Base-by-base conservation (phyloP, 2,329 filamentous ascomycete species). In the Clarireedia paspali region DNA sequence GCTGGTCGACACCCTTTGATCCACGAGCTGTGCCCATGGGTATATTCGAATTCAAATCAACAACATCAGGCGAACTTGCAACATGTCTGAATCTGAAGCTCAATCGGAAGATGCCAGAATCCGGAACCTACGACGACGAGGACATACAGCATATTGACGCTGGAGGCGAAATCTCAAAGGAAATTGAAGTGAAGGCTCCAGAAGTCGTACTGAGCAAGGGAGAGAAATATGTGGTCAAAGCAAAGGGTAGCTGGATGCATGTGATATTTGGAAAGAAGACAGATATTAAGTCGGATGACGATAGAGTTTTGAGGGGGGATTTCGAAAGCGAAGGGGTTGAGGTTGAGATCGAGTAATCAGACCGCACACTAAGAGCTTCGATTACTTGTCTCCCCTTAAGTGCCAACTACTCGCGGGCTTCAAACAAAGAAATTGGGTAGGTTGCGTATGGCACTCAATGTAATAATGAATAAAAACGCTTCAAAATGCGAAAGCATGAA, bases 1-100 rank as follows among this genome's bases (percentile, higher is more conserved):
- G 61, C 57, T 74, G 71, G 71, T 67, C 64, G 3, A 70, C 64
- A 5, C 71, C 70, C 1, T 62, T 74, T 3, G 72, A 73, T 50
- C 57, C 63, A 6, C 60, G 59, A 6, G 70, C 70, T 5, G 51
- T 70, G 3, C 53, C 66, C 0, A 57, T 69, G 45, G 65, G 67
- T 10, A 64, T 60, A 9, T 68, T 73, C 51, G 66, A 68, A 38
- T 65, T 73, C 45, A 64, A 64, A 17, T 63, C 62, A 3, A 47
- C 50, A 3, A 40, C 27, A 10, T 59, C 54, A 0, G 56, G 57
- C 10, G 26, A 48, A 9, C 6, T 42, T n/a, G 62, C 62, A 2
- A 57, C 58, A 34, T 59, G 59, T 39, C n/a, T 63, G 12, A 49
- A 59, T 34, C 27, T 65, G 20, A 64, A 60, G 49, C 46, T 65